Evolutionary conservation across 2,329 filamentous ascomycete genomes (phyloP), one percentile per base, ranked within the genome.

Genomic region (Penicillium brasilianum): DNA sequence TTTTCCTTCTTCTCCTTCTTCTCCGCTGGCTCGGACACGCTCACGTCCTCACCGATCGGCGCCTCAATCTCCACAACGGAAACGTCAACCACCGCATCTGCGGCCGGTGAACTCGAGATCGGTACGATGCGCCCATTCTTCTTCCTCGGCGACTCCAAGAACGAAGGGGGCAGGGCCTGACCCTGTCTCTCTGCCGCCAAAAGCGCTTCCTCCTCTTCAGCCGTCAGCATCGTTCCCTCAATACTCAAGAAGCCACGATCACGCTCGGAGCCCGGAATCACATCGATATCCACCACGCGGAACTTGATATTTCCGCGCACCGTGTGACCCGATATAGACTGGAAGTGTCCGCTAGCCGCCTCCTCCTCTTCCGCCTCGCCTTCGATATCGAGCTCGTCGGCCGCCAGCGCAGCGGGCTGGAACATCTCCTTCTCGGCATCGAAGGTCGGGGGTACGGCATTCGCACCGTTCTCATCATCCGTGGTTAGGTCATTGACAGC

Each of bases 221-320:
- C 85, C 50, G 84, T 82, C 53, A 97, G 79, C 85, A 97, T 89
- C n/a, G 91, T 96, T 28, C 93, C 94, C 74, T 95, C 90, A 63
- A 97, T 88, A 68, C 90, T 93, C 62, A 97, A 78, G 73, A 94
- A 95, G 11, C 90, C 92, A 62, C 89, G 89, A 55, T 83, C 83
- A 55, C 88, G 87, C 66, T 90, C 91, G 50, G 88, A 85, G 30
- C 88, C 90, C 0, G 91, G 89, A 69, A 82, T 81, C 25, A 81
- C 73, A 68, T 97, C 93, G 64, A 95, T 91, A 74, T 96, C 92
- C 67, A 89, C 88, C 72, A 97, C 92, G 66, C 88, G 85, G 78
- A 97, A 96, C 56, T 84, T 84, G 39, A 96, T 77, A 71, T 85
- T 86, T 13, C 90, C 90, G 58, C 86, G 85, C 58, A 97, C 84